Evolutionary conservation across 768 basidiomycete genomes (phyloP).

Genomic region (Rubroboletus pulcherrimus): DNA sequence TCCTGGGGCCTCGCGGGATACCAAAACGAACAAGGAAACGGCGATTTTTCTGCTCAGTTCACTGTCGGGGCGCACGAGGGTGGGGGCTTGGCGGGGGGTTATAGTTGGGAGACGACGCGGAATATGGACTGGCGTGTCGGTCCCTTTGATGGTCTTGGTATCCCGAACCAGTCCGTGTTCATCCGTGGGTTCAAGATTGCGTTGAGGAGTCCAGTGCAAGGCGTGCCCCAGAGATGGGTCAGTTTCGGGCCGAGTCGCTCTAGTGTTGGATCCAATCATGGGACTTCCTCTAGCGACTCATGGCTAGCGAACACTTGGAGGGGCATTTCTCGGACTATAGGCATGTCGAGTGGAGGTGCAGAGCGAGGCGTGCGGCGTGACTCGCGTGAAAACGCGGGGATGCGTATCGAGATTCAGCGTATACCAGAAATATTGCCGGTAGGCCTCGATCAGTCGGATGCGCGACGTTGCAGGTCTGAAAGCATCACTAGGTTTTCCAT

Average conservation of each 20-base stretch:
- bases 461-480: neutral
- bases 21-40: conserved; percentile 1
- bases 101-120: conserved; percentile 17
- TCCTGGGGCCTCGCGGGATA: conserved; percentile 31
- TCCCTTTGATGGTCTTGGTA: conserved; percentile 6
- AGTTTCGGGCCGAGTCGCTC: conserved; percentile 1
- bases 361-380: neutral
- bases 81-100: conserved; percentile 6
- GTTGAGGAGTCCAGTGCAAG: conserved; percentile 13
- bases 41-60: conserved; percentile 15
- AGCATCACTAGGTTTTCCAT: conserved; percentile 18
- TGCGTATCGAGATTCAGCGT: conserved; percentile 12
- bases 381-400: neutral
- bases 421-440: conserved; percentile 21
- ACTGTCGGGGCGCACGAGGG: conserved; percentile 4
- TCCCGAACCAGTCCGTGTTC: conserved; percentile 29
- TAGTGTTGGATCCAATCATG: neutral
- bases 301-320: conserved; percentile 18
- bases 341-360: conserved; percentile 3
- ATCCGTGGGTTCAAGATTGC: conserved; percentile 31
- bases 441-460: neutral
- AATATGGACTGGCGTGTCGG: conserved; percentile 21
- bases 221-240: conserved; percentile 18
- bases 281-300: conserved; percentile 6
- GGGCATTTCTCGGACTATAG: conserved; percentile 14